These are phyloP conservation scores for Ulota crispa DNA, from an alignment of 225 moss, liverwort and hornwort species.

Conservation along the genomic window DNA sequence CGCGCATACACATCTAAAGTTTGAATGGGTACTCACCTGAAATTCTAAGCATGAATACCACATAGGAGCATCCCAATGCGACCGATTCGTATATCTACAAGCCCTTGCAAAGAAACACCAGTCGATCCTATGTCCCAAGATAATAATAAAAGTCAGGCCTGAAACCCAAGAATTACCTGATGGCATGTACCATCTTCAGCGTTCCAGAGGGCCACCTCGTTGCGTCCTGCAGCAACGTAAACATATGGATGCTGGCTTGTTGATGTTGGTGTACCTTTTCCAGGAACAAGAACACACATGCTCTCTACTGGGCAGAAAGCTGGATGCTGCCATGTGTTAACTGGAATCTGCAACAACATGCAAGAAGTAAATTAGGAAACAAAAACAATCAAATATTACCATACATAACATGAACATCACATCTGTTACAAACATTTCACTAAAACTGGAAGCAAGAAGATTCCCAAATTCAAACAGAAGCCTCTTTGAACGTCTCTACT, in stretches of 20 bases:
- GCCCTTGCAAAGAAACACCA: slow-evolving; percentile 12
- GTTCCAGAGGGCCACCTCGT: slow-evolving; percentile 96
- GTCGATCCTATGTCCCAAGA: not conserved
- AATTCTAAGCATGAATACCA: slow-evolving; percentile 10
- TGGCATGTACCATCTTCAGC: slow-evolving; percentile 95
- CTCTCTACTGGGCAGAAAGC: slow-evolving; percentile 79
- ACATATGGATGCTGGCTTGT: slow-evolving; percentile 76
- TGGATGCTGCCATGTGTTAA: slow-evolving; percentile 89
- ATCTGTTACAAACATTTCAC: not conserved
- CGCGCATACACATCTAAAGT: slow-evolving; percentile 1
- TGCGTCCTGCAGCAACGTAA: slow-evolving; percentile 91
- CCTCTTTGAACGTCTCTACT: not conserved
- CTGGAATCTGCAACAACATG: slow-evolving; percentile 59
- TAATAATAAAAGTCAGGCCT: not conserved
- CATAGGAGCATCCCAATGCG: not conserved
- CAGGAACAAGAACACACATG: slow-evolving; percentile 94
- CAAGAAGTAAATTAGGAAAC: not conserved
- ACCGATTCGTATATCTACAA: not conserved
- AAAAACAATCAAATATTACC: not conserved
- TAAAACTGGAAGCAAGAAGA: not conserved
- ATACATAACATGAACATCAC: slow-evolving; percentile 11
- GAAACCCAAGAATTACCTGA: slow-evolving; percentile 57
- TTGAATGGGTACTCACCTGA: not conserved
- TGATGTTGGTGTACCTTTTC: slow-evolving; percentile 49
- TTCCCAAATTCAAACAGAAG: not conserved